Evolutionary conservation across 441 rosid species (phyloP).

Genomic region (Hypseocharis bilobata): DNA sequence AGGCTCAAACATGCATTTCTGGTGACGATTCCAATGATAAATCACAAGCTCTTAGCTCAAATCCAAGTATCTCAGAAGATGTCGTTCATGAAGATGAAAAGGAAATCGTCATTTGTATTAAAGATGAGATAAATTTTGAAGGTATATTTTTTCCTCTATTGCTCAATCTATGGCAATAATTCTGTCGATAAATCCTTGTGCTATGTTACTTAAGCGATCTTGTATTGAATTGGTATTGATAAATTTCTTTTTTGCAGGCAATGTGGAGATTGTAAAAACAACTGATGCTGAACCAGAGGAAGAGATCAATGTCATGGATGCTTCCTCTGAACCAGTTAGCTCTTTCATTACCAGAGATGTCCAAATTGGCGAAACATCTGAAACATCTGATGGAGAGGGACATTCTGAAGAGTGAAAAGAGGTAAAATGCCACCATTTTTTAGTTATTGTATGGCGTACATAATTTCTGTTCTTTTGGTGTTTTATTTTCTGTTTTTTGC

Average conservation of each 20-base stretch:
- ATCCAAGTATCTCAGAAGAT: slow-evolving; percentile 23
- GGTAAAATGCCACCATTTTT: slow-evolving; percentile 31
- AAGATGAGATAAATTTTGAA: slow-evolving; percentile 25
- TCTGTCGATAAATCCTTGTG: slow-evolving; percentile 9
- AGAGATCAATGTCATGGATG: slow-evolving; percentile 27
- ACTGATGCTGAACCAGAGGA: slow-evolving; percentile 29
- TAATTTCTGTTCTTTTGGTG: no score
- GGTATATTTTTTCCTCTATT: slow-evolving; percentile 34
- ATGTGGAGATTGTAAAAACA: slow-evolving; percentile 27
- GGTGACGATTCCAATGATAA: slow-evolving; percentile 22
- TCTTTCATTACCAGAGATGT: slow-evolving; percentile 18
- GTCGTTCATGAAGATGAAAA: slow-evolving; percentile 23
- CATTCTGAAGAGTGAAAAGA: slow-evolving; percentile 23
- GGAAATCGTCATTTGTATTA: slow-evolving; percentile 17
- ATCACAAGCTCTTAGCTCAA: slow-evolving; percentile 23
- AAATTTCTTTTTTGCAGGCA: slow-evolving; percentile 28
- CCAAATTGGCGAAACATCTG: slow-evolving; percentile 23
- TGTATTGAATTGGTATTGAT: neutral
- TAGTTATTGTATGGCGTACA: neutral
- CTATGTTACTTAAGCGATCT: slow-evolving; percentile 9
- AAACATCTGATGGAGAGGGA: slow-evolving; percentile 27
- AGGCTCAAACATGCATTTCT: slow-evolving; percentile 27
- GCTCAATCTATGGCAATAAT: slow-evolving; percentile 16
- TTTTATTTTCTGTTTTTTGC: no score
- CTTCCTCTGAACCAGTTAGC: slow-evolving; percentile 25